Evolutionary conservation across 805 yeast genomes (phyloP).

Genomic region (Myxozyma neotropica): DNA sequence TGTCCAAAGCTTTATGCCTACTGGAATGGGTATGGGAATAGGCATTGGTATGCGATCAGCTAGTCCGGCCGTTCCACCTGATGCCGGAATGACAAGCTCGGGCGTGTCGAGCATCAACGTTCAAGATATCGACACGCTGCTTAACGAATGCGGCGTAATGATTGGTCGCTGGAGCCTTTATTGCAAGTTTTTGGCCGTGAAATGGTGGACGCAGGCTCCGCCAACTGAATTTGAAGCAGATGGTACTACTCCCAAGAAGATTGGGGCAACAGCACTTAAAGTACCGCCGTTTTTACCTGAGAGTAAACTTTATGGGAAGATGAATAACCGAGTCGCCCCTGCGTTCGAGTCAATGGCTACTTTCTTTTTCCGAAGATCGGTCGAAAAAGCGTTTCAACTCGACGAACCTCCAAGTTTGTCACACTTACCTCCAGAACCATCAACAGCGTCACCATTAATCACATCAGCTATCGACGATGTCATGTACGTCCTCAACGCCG

Average conservation of each 20-base stretch:
- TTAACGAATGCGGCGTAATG: constrained; percentile 73
- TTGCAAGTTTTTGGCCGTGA: constrained; percentile 35
- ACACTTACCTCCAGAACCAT: constrained; percentile 52
- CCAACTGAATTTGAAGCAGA: neutral
- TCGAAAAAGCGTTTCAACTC: constrained; percentile 76
- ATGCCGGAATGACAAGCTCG: constrained; percentile 34
- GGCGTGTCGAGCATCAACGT: constrained; percentile 45
- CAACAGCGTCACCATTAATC: constrained; percentile 47
- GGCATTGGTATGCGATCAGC: constrained; percentile 32
- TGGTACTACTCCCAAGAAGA: constrained; percentile 5
- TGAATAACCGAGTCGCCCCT: constrained; percentile 56
- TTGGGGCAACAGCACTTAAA: constrained; percentile 18
- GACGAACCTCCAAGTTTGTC: constrained; percentile 72
- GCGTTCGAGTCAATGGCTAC: constrained; percentile 64
- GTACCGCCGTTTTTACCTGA: constrained; percentile 57
- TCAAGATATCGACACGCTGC: constrained; percentile 65
- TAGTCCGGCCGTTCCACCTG: constrained; percentile 39
- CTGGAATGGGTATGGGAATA: constrained; percentile 26
- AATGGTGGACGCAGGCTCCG: constrained; percentile 32
- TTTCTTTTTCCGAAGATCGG: constrained; percentile 72
- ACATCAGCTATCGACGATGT: constrained; percentile 88
- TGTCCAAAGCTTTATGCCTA: constrained; percentile 42
- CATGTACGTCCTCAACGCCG: constrained; percentile 68
- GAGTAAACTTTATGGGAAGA: constrained; percentile 60
- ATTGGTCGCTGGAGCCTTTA: constrained; percentile 85